These are phyloP conservation scores for Iris macrosiphon DNA, from an alignment of 106 monocot species.

Conservation along the genomic window DNA sequence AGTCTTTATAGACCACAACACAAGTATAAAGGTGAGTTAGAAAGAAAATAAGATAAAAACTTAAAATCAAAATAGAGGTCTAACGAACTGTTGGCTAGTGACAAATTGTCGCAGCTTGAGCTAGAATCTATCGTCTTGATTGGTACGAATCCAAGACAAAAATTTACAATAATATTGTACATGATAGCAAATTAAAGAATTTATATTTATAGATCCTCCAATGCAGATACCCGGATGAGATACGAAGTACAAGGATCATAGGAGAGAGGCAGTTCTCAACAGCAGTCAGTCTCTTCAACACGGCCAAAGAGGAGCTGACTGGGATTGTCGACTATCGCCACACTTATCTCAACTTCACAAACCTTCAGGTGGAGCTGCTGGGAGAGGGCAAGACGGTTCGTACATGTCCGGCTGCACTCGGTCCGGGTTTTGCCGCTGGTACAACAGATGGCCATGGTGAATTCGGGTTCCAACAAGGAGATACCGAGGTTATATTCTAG, in stretches of 20 bases:
- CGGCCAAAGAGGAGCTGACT: constrained; percentile 20
- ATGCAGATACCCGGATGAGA: constrained; percentile 33
- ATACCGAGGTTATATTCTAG: constrained; percentile 26
- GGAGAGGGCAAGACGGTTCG: background rate
- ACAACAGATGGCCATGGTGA: constrained; percentile 31
- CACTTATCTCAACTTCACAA: constrained; percentile 17
- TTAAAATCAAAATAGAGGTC: too few relatives aligned
- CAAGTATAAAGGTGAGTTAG: too few relatives aligned
- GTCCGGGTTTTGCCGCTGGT: constrained; percentile 26
- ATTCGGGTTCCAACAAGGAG: constrained; percentile 30
- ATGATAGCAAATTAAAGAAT: too few relatives aligned
- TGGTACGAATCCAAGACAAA: too few relatives aligned
- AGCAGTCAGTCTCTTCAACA: constrained; percentile 18
- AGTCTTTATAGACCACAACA: too few relatives aligned
- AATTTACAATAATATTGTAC: too few relatives aligned
- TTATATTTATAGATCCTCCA: too few relatives aligned
- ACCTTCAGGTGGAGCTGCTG: constrained; percentile 6
- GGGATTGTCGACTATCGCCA: constrained; percentile 26
- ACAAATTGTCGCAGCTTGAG: too few relatives aligned
- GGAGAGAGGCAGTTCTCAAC: constrained; percentile 26
- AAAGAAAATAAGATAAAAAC: too few relatives aligned
- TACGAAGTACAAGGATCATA: constrained; percentile 29
- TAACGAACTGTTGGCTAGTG: too few relatives aligned
- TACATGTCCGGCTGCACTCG: constrained; percentile 30
- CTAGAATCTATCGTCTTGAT: too few relatives aligned